phyloP scores from a whole-genome alignment of 352 stramenopile species.

The Pythium scleroteichum region DNA sequence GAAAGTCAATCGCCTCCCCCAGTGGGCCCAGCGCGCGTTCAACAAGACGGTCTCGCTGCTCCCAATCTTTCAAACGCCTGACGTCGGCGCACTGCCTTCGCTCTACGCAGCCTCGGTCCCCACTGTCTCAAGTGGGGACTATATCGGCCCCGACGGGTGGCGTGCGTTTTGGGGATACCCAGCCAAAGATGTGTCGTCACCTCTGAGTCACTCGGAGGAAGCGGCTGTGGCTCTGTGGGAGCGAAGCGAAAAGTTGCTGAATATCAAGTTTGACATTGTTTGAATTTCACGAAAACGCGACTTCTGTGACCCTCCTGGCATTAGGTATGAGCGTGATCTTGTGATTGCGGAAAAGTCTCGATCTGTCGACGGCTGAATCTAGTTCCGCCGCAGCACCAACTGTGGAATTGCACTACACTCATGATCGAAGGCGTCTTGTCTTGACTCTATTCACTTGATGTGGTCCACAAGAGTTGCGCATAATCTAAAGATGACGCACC shows the following conservation, averaged over 20 bases:
- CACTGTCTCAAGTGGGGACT: constrained; percentile 46
- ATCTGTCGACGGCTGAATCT: no score
- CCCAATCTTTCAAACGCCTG: constrained; percentile 43
- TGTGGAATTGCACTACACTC: no score
- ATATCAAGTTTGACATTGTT: constrained; percentile 13
- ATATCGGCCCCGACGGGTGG: constrained; percentile 52
- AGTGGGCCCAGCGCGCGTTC: constrained; percentile 37
- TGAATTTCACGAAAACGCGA: neutral
- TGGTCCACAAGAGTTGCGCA: constrained; percentile 1
- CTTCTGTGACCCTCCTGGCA: no score
- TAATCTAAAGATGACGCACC: no score
- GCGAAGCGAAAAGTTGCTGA: constrained; percentile 25
- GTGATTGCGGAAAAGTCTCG: neutral
- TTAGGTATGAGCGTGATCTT: neutral
- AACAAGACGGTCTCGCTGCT: constrained; percentile 42
- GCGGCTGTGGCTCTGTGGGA: constrained; percentile 19
- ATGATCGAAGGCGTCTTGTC: no score
- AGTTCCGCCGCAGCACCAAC: no score
- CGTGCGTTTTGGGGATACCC: constrained; percentile 46
- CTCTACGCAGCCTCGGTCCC: constrained; percentile 51
- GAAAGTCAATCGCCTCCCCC: constrained; percentile 24
- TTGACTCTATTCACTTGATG: neutral
- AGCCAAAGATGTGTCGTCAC: constrained; percentile 35
- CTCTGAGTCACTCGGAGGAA: constrained; percentile 26
- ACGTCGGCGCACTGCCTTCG: constrained; percentile 50